Evolutionary conservation across 2,329 filamentous ascomycete species (phyloP).

Genomic region (Fusarium begoniae): DNA sequence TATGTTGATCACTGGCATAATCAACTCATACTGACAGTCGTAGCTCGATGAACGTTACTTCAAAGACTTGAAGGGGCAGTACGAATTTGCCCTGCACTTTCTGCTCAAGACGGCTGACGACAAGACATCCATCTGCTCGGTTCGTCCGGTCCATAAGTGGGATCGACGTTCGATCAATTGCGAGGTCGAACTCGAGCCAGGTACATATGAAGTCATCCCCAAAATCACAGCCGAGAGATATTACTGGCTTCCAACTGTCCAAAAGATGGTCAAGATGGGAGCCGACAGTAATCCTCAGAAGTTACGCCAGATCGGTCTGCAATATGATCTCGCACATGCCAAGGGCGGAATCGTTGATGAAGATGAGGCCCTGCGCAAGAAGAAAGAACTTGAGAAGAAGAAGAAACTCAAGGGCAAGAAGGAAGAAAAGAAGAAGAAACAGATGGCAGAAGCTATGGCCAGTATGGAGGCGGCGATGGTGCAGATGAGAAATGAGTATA

Average conservation of each 20-base stretch:
- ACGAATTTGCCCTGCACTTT: conserved; percentile 55
- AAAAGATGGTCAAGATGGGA: conserved; percentile 65
- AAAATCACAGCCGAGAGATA: conserved; percentile 68
- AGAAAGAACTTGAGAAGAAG: conserved; percentile 40
- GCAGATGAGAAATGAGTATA: conserved; percentile 39
- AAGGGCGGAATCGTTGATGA: conserved; percentile 64
- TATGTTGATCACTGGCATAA: background rate
- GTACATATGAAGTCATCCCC: conserved; percentile 73
- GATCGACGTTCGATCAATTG: conserved; percentile 73
- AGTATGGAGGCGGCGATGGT: conserved; percentile 39
- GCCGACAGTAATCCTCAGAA: conserved; percentile 66
- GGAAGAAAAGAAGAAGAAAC: conserved; percentile 38
- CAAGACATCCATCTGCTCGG: conserved; percentile 34
- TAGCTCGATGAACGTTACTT: conserved; percentile 59
- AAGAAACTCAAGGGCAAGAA: conserved; percentile 38
- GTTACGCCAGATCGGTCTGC: conserved; percentile 66
- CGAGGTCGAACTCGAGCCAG: conserved; percentile 75
- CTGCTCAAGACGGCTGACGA: conserved; percentile 45
- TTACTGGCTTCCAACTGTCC: conserved; percentile 58
- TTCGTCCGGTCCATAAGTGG: conserved; percentile 39
- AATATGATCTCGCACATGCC: conserved; percentile 69
- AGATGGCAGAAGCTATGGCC: conserved; percentile 40
- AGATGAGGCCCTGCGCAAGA: conserved; percentile 51
- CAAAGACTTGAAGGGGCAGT: conserved; percentile 55
- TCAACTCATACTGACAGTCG: conserved; percentile 5